Base-by-base conservation (phyloP, 2,329 filamentous ascomycete genomes). In the Scytalidium lignicola region DNA sequence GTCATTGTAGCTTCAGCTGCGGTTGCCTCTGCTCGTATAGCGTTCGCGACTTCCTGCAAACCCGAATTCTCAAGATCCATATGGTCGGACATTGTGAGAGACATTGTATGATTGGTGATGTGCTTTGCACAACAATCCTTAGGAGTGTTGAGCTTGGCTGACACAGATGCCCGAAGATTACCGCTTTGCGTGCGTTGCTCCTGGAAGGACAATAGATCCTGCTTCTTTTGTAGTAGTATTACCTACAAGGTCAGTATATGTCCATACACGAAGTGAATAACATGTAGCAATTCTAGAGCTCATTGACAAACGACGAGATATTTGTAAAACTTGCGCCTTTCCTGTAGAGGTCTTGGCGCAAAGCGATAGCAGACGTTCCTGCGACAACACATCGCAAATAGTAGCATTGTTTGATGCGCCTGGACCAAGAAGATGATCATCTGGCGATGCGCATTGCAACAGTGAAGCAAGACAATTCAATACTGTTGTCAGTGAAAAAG, bases 241-340 rank as follows among this genome's bases (percentile, higher is more conserved):
- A 63, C 59, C 57, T 63, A 60, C 55, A 56, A 58, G 55, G 60
- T 64, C 53, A 65, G 63, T 62, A 65, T 62, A 60, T 64, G 62
- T 63, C 58, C 56, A 60, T 60, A 58, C 58, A 62, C 15, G 57
- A 57, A 57, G 51, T 55, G n/a, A 46, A 58, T 61, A 56, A 41
- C 57, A 62, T 60, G 57, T 54, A 56, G 54, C 48, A 56, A 50
- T 51, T 47, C 47, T 46, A 50, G 48, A 45, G 54, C 51, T 49
- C 49, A 52, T 48, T 59, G 60, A 62, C 53, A 52, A 48, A 52
- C 45, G 50, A 59, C 51, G 58, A 56, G 52, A 58, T 55, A 47
- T 50, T 43, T 41, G 50, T 51, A 18, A 46, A 51, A 32, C 39
- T 48, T 52, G 47, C 51, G 37, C 45, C 23, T 49, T 26, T 39